Percentiles rank a stretch among this genome's conserved stretches.
Evolutionary conservation across 306 rosid genomes (phyloP).

Genomic region (Crotalaria pallida): DNA sequence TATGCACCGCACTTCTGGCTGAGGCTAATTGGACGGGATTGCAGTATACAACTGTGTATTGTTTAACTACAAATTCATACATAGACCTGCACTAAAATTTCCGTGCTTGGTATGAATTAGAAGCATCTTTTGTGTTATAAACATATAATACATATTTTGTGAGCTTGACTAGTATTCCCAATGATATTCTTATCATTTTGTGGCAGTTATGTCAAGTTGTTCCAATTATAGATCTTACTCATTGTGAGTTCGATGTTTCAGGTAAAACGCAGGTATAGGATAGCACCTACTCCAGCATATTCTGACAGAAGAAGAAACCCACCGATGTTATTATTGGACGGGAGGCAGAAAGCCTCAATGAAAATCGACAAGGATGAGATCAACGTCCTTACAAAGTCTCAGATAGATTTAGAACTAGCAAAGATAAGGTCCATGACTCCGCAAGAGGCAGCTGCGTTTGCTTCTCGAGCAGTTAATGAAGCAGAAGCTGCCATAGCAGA

Average conservation of each 20-base stretch:
- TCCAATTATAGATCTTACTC: conserved; percentile 18
- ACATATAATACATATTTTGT: not conserved
- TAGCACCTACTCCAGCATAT: conserved; percentile 46
- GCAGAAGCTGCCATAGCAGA: conserved; percentile 89
- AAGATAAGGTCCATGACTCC: conserved; percentile 76
- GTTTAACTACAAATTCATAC: not conserved
- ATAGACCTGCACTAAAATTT: not conserved
- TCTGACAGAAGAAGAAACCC: conserved; percentile 55
- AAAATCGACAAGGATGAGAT: conserved; percentile 48
- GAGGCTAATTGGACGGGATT: not conserved
- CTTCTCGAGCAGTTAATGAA: conserved; percentile 85
- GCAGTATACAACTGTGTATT: not conserved
- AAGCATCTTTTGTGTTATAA: not conserved
- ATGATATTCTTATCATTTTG: conserved; percentile 7
- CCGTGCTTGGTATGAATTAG: not conserved
- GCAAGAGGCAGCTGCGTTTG: conserved; percentile 72
- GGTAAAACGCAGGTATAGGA: conserved; percentile 84
- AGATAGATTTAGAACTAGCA: conserved; percentile 69
- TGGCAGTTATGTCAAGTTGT: not conserved
- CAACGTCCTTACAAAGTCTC: conserved; percentile 46
- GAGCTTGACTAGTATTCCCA: not conserved
- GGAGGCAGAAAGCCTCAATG: conserved; percentile 48
- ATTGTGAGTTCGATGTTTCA: conserved; percentile 31
- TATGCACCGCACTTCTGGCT: too few species aligned
- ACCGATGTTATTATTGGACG: conserved; percentile 38